Evolutionary conservation across 805 yeast genomes (phyloP), one percentile per base, ranked within the genome.

Genomic region (Cyberlindnera mycetangii): DNA sequence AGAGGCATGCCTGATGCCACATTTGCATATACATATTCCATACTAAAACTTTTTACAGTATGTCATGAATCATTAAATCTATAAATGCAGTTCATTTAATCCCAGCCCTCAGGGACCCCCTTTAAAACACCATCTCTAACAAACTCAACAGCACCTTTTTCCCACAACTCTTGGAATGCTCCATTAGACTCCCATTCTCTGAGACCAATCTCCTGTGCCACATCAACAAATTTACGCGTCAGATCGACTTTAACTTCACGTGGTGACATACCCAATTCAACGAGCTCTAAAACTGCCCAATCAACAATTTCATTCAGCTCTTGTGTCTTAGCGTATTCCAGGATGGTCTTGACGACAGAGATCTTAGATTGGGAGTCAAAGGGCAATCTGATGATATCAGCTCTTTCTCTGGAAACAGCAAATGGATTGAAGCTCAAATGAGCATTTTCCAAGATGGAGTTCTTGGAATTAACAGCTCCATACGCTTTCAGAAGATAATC

Each of bases 341-440:
- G 19, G 19, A 56, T 54, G 5, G 59, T 55, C 40, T 54, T 50
- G 9, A 55, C 42, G 4, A 54, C 47, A 11, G 48, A 35, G 2
- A 47, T 15, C 24, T 44, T 51, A 5, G 53, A 43, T 10, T 42
- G 39, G 8, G 49, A 33, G 30, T 45, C 41, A 9, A 56, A 42
- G 11, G 22, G 16, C 3, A 56, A 17, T 20, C 53, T 45, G 3
- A 54, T 44, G 2, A n/a, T 27, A 7, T 42, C 34, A 7, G 32
- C 19, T 11, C 43, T 41, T 4, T 39, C 41, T 3, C 1, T 4
- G 6, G 47, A 41, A 2, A 48, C 34, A 11, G 32, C 28, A 36
- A 55, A 56, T 8, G 61, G 61, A 24, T 56, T 55, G 15, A 39
- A n/a, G 14, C 43, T 32, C 10, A 48, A n/a, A 22, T 39, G n/a